Evolutionary conservation across 805 yeast species (phyloP), one percentile per base, ranked within the genome.

Genomic region (Kluyveromyces aestuarii): DNA sequence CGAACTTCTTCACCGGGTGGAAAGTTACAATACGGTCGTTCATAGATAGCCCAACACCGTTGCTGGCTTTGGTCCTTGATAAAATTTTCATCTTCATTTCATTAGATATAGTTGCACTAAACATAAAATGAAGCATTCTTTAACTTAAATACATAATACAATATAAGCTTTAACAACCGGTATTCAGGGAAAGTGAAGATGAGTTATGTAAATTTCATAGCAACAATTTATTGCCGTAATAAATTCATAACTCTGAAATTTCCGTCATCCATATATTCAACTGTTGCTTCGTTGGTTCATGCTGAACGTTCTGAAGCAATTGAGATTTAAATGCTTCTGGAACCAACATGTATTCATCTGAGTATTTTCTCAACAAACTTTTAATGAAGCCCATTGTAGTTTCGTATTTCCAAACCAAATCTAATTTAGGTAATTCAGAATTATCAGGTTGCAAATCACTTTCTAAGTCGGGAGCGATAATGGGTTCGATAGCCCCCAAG

Each of bases 351-450:
- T 54, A 79, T 16, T 78, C 75, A 37, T 66, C 71, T 2, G 79
- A 75, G 48, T 69, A 69, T 46, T 71, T 72, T 64, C 76, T 71
- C 48, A 72, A 42, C 13, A 69, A 18, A 48, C 73, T 64, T 56
- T 71, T 71, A 14, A 67, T 46, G 42, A 74, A 65, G 16, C 71
- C 65, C 41, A 69, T 44, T 10, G 67, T 52, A 8, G 68, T 61
- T 30, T 66, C 64, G 47, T 73, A 71, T 48, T 73, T 73, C 77
- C 77, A 74, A 30, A 57, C 54, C 9, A 61, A 38, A 50, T 74
- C 76, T 27, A 61, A 54, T 7, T 57, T 59, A 27, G 63, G 68
- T 10, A 68, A 49, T 5, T 60, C 70, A 16, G 56, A 64, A 14
- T 44, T 49, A 40, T 63, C 61, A 16, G 62, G 47, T n/a, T 50